Evolutionary conservation across 108 stramenopile species (phyloP), one percentile per base, ranked within the genome.

Genomic region (Stephanodiscus minutulus): DNA sequence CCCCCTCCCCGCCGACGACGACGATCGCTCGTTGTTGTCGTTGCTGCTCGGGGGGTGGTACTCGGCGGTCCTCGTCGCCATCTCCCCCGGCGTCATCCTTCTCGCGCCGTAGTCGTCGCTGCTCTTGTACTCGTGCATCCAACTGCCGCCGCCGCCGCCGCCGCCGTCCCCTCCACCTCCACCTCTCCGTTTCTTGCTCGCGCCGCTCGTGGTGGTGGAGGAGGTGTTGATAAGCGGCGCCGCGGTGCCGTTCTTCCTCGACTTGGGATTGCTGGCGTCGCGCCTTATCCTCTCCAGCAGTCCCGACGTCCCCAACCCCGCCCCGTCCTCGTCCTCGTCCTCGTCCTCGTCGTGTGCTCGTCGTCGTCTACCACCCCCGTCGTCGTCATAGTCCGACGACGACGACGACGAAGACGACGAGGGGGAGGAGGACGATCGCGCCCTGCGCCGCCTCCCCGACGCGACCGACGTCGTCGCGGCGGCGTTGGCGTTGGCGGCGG

Each of bases 1-100:
- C n/a, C n/a, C n/a, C n/a, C n/a, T n/a, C n/a, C n/a, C n/a, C n/a
- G n/a, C n/a, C n/a, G n/a, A n/a, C n/a, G n/a, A n/a, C n/a, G n/a
- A n/a, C n/a, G n/a, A n/a, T n/a, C n/a, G n/a, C n/a, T 39, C 39
- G 39, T 39, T 11, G 39, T 39, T 11, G 39, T 7, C 39, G 39
- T 9, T 11, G 39, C 39, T 11, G 39, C 7, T 39, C 54, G 61
- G 33, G 17, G 87, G 87, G 73, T 88, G 87, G 69, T 86, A 68
- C 57, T 88, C 74, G 1, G 84, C 85, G 25, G 79, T 82, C 9
- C 85, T 20, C 0, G 85, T 86, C 31, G 84, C 88, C 78, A 85
- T 72, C 18, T 88, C 85, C 35, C 78, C 33, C 0, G 74, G 82
- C 0, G 85, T 67, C 21, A 77, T 29, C 49, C 31, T 63, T 8